Evolutionary conservation across 345 rosid genomes (phyloP), one percentile per base, ranked within the genome.

Genomic region (Gossypium arboreum): DNA sequence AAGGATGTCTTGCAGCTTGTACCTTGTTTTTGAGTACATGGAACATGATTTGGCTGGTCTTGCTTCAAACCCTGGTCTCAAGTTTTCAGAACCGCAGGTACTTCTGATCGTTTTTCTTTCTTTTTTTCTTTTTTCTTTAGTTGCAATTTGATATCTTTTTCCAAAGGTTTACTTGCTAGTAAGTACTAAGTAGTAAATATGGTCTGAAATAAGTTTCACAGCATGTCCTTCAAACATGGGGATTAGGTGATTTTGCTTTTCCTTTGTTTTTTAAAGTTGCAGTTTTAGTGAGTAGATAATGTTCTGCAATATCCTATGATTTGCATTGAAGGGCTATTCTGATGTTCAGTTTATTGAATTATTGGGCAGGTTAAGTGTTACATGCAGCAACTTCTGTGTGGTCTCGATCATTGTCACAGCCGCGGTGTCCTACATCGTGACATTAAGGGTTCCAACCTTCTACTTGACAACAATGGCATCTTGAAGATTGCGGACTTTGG

Each of bases 21-120:
- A 94, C 80, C 98, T 95, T 81, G 99, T 95, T 77, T 95, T 95
- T 56, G 99, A 95, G 84, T 95, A 91, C 77, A 95, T 95, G 99
- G 99, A 95, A 80, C 99, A 95, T 84, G 99, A 95, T 86, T 75
- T 95, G 77, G 92, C 98, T 51, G 99, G 99, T 62, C 89, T 95
- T 56, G 98, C 99, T 25, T 85, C 98, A 16, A 93, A 95, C 77
- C 99, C 99, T 0, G 93, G 86, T 10, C 81, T 89, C 67, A 95
- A 91, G 77, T 95, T 95, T 79, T 86, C 99, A 41, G 99, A 95
- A 77, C 58, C 96, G 17, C 99, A 95, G 97, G 98, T 92, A 76
- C 34, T 45, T 72, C 2, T 13, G 47, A 55, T 55, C 4, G 39
- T 45, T 66, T 10, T 79, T n/a, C 65, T 73, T 52, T 24, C 9